These are phyloP conservation scores for Plasmopara muralis DNA, from an alignment of 352 stramenopile species.

Conservation along the genomic window DNA sequence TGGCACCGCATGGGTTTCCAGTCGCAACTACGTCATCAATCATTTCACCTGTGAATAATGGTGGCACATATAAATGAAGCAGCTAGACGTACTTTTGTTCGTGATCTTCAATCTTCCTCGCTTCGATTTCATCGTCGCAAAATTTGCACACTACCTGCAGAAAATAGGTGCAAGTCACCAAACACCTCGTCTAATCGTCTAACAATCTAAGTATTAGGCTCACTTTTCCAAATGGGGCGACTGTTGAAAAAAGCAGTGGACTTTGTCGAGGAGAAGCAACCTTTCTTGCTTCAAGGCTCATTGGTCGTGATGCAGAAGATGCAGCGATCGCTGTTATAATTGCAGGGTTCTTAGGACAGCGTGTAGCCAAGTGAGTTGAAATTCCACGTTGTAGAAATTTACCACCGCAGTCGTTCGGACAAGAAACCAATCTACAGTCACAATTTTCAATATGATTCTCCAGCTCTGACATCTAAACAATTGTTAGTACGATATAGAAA, in stretches of 20 bases:
- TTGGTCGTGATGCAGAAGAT: conserved; percentile 1
- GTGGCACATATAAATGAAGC: neutral
- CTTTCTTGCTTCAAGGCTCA: conserved; percentile 13
- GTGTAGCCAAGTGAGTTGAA: conserved; percentile 63
- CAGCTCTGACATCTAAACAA: conserved; percentile 47
- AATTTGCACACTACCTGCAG: conserved; percentile 66
- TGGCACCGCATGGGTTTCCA: conserved; percentile 74
- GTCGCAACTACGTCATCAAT: conserved; percentile 38
- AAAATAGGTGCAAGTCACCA: neutral
- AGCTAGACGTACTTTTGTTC: conserved; percentile 38
- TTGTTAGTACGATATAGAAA: too few relatives aligned
- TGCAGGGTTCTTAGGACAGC: conserved; percentile 42
- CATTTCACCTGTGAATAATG: neutral
- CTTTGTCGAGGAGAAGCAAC: neutral
- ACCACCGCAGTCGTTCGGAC: conserved; percentile 66
- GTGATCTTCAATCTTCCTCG: conserved; percentile 46
- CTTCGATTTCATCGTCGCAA: conserved; percentile 64
- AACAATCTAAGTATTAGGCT: neutral
- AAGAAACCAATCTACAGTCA: conserved; percentile 69
- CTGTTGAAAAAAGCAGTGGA: neutral
- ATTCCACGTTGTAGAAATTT: conserved; percentile 78
- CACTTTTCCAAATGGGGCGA: conserved; percentile 11
- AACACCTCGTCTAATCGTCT: too few relatives aligned
- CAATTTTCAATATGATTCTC: conserved; percentile 80
- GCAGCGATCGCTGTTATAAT: neutral